Evolutionary conservation across 495 filamentous ascomycete genomes (phyloP), one percentile per base, ranked within the genome.

Genomic region (Cercophora newfieldiana): DNA sequence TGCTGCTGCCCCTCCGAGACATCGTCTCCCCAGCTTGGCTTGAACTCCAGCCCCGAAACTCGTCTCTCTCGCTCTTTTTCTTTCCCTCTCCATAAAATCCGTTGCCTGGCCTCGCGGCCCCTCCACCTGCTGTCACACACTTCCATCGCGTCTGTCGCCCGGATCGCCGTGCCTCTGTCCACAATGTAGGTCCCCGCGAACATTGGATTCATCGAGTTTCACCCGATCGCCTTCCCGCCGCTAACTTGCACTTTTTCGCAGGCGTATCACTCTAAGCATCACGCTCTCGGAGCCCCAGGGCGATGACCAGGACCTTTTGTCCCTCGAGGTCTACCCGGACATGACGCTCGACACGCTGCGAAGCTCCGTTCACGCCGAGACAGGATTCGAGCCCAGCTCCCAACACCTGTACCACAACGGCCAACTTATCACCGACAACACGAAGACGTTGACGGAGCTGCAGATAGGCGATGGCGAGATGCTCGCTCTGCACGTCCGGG

Each of bases 391-490:
- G 26, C 76, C 80, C 10, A 79, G 78, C 37, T 76, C 86, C 24
- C 89, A 91, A 66, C 86, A 90, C 70, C 85, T 97, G 71, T 95
- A 93, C 76, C 92, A 94, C 80, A 97, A 98, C 73, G 94, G 93
- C 64, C 86, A 87, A 51, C 86, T 95, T 24, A 87, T 99, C 57
- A 81, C 77, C 53, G 88, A 92, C 75, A 89, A 94, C 68, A 75
- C 83, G 26, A 90, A 90, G 75, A 96, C 92, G 6, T 83, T 99
- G 56, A 84, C 90, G 61, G 85, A 95, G 67, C 86, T 91, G n/a
- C 85, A 89, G 10, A 91, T 99, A 69, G 86, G 81, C 28, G 91
- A 97, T 77, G 93, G 93, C 59, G 96, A 97, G 67, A 94, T 99
- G 92, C 82, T 99, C 44, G 92, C 90, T 14, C 83, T 97, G 59